Base-by-base conservation (phyloP, 1,284 basidiomycete species). In the Malassezia caprae region DNA sequence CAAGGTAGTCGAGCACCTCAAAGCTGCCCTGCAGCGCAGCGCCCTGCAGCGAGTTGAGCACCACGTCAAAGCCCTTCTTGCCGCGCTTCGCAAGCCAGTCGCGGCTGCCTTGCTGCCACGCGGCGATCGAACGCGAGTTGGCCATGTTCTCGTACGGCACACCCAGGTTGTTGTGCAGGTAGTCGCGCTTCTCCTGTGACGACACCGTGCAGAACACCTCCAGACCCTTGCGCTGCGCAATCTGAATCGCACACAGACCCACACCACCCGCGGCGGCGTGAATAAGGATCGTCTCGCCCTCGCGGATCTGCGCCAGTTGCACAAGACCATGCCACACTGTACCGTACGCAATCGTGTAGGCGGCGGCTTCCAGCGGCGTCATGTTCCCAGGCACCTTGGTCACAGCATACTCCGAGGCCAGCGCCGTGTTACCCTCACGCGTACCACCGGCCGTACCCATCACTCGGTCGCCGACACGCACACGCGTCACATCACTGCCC, bases 241-340 rank as follows among this genome's bases (percentile, higher is more conserved):
- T 53, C 47, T 60, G 58, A 35, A 60, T 60, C 19, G 58, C 58
- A 47, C 49, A 55, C 21, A 80, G 70, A 2, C 81, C 82, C 2
- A 82, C 77, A 24, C 82, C 82, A 28, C 93, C 93, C 0, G 93
- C 91, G n/a, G 93, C 82, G 13, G 93, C 91, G 71, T 93, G 88
- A 15, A 96, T 81, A 45, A 90, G 80, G 58, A 90, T 69, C 63
- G 70, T 78, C 61, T 82, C 78, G 8, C 78, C 79, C 74, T 96
- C 89, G 46, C 83, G 83, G 62, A 87, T 80, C 67, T 91, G 84
- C 0, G 83, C 83, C 24, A 87, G 75, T 0, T 87, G 85, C 3
- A 91, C 96, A 46, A 94, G 67, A 17, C 85, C 87, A 73, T 91
- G 88, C 4, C 88, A 77, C 23, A 84, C 69, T 1, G 80, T 77